Evolutionary conservation across 1,284 basidiomycete species (phyloP).

Genomic region (Fistulinella cinereoalba): DNA sequence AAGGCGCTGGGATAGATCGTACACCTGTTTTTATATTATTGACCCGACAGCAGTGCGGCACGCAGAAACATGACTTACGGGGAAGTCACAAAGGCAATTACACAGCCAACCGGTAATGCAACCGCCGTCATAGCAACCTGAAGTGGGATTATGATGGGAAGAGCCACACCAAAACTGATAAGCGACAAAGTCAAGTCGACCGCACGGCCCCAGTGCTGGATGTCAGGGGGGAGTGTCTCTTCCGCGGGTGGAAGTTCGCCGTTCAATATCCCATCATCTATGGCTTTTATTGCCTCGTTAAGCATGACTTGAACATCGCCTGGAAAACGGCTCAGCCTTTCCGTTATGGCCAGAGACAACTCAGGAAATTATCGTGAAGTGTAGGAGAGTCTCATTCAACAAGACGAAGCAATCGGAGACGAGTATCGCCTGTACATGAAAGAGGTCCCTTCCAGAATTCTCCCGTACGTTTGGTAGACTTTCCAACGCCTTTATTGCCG

Average conservation of each 20-base stretch:
- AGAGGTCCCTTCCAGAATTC: slow-evolving; percentile 24
- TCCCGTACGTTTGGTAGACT: slow-evolving; percentile 31
- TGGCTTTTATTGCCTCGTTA: background rate
- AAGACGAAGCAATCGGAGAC: slow-evolving; percentile 1
- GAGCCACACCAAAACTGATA: too few species aligned
- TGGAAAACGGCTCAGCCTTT: background rate
- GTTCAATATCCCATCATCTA: background rate
- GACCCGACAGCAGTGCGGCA: too few species aligned
- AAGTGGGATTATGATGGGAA: too few species aligned
- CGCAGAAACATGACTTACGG: too few species aligned
- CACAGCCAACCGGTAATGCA: too few species aligned
- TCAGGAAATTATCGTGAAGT: too few species aligned
- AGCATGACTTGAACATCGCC: background rate
- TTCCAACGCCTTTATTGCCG: background rate
- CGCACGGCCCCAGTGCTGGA: background rate
- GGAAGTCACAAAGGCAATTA: too few species aligned
- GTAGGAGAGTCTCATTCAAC: slow-evolving; percentile 10
- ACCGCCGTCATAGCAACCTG: too few species aligned
- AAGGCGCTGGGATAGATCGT: too few species aligned
- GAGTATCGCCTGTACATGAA: slow-evolving; percentile 30
- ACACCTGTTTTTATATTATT: too few species aligned
- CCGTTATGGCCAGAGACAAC: too few species aligned
- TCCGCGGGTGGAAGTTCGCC: background rate
- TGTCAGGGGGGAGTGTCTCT: background rate
- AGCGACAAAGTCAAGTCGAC: too few species aligned